These are phyloP conservation scores for Dryas alaskensis DNA, from an alignment of 306 rosid species.

Conservation along the genomic window DNA sequence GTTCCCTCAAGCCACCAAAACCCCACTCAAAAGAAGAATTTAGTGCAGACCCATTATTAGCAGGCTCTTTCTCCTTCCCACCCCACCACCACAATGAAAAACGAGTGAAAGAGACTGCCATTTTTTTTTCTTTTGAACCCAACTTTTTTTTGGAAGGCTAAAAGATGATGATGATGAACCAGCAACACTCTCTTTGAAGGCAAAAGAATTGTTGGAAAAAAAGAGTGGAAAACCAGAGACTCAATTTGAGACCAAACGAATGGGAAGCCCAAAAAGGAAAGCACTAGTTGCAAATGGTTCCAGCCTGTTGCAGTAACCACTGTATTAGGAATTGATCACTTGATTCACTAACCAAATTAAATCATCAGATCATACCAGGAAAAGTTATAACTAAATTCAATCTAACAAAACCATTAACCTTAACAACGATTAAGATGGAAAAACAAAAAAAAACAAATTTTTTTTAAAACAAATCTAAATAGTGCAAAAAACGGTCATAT, in stretches of 20 bases:
- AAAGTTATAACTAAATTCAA: slow-evolving; percentile 31
- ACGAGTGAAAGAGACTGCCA: slow-evolving; percentile 77
- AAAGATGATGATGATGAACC: slow-evolving; percentile 16
- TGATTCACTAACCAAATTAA: slow-evolving; percentile 23
- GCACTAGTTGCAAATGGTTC: slow-evolving; percentile 38
- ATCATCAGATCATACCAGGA: slow-evolving; percentile 18
- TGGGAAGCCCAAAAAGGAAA: slow-evolving; percentile 20
- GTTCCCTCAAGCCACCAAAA: slow-evolving; percentile 45
- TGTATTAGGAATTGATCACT: slow-evolving; percentile 46
- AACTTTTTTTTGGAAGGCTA: slow-evolving; percentile 13
- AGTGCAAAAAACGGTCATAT: slow-evolving; percentile 16
- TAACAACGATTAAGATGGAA: slow-evolving; percentile 16
- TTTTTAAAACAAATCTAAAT: slow-evolving; percentile 1
- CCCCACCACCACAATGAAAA: slow-evolving; percentile 72
- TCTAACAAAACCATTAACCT: slow-evolving; percentile 28
- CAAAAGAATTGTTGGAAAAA: slow-evolving; percentile 26
- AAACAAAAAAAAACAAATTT: not conserved
- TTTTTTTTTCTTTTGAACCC: slow-evolving; percentile 22
- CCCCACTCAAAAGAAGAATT: slow-evolving; percentile 61
- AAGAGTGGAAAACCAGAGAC: slow-evolving; percentile 23
- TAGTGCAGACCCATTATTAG: slow-evolving; percentile 41
- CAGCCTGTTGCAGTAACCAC: slow-evolving; percentile 78
- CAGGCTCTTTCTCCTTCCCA: slow-evolving; percentile 68
- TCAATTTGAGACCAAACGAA: slow-evolving; percentile 24
- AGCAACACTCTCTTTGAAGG: slow-evolving; percentile 9